Conservation (phyloP, 441 rosid species). For the Biscutella laevigata region DNA sequence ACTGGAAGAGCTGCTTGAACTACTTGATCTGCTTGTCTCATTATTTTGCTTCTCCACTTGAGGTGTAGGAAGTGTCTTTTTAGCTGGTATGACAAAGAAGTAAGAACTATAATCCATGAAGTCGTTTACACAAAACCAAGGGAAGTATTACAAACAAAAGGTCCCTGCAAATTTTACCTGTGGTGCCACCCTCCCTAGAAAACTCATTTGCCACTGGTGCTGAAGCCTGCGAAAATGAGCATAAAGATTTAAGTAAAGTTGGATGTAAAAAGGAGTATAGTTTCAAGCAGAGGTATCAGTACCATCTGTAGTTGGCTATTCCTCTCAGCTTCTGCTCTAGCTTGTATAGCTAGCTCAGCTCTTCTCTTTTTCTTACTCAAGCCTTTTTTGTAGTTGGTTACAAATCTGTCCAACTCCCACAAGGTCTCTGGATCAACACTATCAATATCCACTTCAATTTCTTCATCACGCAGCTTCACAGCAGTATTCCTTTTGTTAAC, state of each 20-base stretch:
- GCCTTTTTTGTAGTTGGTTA: conserved; percentile 84
- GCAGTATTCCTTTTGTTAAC: conserved; percentile 86
- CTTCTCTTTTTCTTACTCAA: conserved; percentile 92
- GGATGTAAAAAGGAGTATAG: neutral
- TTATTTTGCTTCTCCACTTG: conserved; percentile 52
- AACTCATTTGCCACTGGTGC: conserved; percentile 37
- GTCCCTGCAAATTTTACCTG: conserved; percentile 39
- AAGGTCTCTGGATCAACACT: conserved; percentile 95
- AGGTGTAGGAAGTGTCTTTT: conserved; percentile 42
- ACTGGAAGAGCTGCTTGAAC: conserved; percentile 95
- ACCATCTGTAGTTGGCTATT: conserved; percentile 49
- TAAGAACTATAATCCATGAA: conserved; percentile 1
- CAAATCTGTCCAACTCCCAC: conserved; percentile 98
- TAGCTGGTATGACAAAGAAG: conserved; percentile 33
- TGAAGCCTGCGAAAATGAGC: conserved; percentile 33
- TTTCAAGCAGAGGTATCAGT: conserved; percentile 12
- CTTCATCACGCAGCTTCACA: conserved; percentile 70
- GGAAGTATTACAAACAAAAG: conserved; percentile 4
- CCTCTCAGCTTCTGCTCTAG: conserved; percentile 55
- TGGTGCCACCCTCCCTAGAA: conserved; percentile 44
- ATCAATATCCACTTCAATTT: conserved; percentile 97
- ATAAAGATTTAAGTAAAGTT: neutral
- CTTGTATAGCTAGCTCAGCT: conserved; percentile 81
- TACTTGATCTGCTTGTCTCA: conserved; percentile 74
- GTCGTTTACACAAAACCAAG: conserved; percentile 5